Base-by-base conservation (phyloP, 805 yeast genomes). In the Schwanniomyces occidentalis region DNA sequence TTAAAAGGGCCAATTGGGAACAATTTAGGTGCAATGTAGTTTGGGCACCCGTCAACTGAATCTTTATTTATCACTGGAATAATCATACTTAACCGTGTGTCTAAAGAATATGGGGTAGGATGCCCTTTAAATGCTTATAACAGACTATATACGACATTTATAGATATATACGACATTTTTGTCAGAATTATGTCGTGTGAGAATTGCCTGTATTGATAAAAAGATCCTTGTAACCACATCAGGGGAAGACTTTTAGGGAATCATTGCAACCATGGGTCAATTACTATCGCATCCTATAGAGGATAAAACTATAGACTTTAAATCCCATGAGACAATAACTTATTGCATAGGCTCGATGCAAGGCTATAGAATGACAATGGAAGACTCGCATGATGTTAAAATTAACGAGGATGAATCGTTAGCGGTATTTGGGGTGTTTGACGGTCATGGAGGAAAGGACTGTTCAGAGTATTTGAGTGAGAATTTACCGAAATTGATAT, bases 371-470 rank as follows among this genome's bases (percentile, higher is more conserved):
- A 61, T 78, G 48, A 71, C 82, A 5, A 85, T 84, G 78, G 91
- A 84, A 51, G 91, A 84, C 59, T 85, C 88, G 4, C 84, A 80
- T 55, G 69, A 76, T 41, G 74, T 78, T 14, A 50, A 70, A 25
- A 64, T 74, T 29, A 72, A 66, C 38, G 72, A 68, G 32, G 67
- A 64, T 40, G 68, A 63, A 20, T 29, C 60, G 8, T 43, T 63
- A 18, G 63, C 75, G 8, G 69, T 84, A 3, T 82, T 80, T 54
- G 88, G 83, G 0, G 84, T 85, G 2, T 85, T 82, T 57, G 95
- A 85, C 57, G 95, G 95, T 2, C 95, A 85, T 55, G 95, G 95
- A 2, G 90, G 91, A 10, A 66, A 73, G 5, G 71, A 73, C 16
- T 71, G 84, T 15, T 79, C 90, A 1, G 69, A 68, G 22, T 75